Evolutionary conservation across 441 rosid genomes (phyloP).

Genomic region (Sinapis alba): DNA sequence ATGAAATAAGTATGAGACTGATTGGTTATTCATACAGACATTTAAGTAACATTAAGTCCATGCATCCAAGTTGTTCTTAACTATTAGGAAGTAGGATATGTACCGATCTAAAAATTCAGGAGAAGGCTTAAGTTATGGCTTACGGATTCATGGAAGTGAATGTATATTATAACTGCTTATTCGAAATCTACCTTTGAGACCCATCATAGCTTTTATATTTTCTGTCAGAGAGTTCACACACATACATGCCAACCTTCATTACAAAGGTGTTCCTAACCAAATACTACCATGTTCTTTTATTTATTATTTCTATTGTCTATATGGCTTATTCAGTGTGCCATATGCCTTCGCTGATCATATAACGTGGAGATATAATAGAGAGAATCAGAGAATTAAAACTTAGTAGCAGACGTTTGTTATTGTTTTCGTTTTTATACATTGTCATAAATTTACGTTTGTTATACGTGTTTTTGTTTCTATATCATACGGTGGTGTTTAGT

Average conservation of each 20-base stretch:
- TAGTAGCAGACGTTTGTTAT: too few species aligned
- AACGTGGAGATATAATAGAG: neutral
- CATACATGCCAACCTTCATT: neutral
- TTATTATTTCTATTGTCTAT: neutral
- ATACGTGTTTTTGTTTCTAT: neutral
- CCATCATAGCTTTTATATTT: neutral
- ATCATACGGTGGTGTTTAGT: neutral
- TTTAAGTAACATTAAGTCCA: neutral
- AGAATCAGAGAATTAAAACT: too few species aligned
- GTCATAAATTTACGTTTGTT: neutral
- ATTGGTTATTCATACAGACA: neutral
- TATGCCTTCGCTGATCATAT: conserved; percentile 20
- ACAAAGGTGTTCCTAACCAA: neutral
- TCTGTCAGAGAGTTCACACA: too few species aligned
- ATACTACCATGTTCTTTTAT: neutral
- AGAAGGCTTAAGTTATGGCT: too few species aligned
- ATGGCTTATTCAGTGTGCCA: neutral
- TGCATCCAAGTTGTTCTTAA: too few species aligned
- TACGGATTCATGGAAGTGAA: too few species aligned
- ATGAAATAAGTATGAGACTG: neutral
- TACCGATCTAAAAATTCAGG: too few species aligned
- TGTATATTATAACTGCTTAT: too few species aligned
- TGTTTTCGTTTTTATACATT: neutral
- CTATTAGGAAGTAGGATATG: neutral
- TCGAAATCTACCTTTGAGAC: too few species aligned